Evolutionary conservation across 2,329 filamentous ascomycete species (phyloP), one percentile per base, ranked within the genome.

Genomic region (Cladosporium sphaerospermum): DNA sequence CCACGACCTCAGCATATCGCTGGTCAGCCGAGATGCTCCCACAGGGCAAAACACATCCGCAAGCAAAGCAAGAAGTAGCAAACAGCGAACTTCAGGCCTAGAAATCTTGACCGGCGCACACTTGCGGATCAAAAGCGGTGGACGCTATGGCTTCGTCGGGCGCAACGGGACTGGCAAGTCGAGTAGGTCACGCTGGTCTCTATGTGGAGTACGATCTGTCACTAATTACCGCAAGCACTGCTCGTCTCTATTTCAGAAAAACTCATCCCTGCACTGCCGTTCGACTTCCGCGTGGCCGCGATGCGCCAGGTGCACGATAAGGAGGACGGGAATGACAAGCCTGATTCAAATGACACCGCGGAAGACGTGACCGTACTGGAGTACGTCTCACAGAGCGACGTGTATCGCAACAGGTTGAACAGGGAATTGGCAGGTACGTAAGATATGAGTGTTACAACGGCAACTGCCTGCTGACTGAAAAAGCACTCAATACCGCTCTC

Each of bases 111-210:
- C 75, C 9, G 81, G 86, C 66, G 86, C 85, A 1, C 83, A 83
- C 53, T 71, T 95, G 34, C 80, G 83, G 19, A 71, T 95, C 3
- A 88, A 92, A 59, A 80, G 83, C 46, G 85, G 86, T 0, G 76
- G 83, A 43, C 78, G 86, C 56, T 95, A 95, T 74, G 88, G 88
- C 0, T 74, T 95, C 1, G 75, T 92, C 16, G 89, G 89, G 0
- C 78, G 87, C 6, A 95, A 95, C 69, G 89, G 89, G 0, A 86
- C 84, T 2, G 89, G 89, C 5, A 95, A 95, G 65, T 91, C 87
- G 3, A 92, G 87, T 51, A 7, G 1, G 46, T 41, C n/a, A 11
- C n/a, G 36, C 16, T n/a, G 40, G 2, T 33, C 11, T 39, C 13
- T 31, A 10, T 7, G 9, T 13, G 9, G 41, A 31, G 9, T 23